Evolutionary conservation across 2,329 filamentous ascomycete species (phyloP).

Genomic region (Fusarium praegraminearum): DNA sequence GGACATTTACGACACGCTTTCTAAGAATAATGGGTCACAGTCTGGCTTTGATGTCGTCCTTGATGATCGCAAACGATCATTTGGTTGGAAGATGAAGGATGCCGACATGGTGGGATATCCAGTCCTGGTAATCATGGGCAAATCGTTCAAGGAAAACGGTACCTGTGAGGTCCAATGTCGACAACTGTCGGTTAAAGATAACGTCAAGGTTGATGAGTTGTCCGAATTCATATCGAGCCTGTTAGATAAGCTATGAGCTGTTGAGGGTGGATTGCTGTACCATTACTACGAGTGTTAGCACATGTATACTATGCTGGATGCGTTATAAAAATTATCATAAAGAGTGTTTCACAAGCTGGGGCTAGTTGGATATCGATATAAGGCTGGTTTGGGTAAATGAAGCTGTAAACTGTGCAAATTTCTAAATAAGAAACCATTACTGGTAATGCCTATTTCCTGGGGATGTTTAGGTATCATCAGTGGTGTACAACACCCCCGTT

Average conservation of each 20-base stretch:
- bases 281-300: background rate
- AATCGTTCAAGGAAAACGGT: constrained; percentile 69
- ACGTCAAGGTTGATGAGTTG: constrained; percentile 63
- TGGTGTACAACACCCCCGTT: constrained; percentile 44
- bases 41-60: constrained; percentile 72
- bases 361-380: background rate
- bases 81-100: constrained; percentile 90
- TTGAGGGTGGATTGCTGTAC: background rate
- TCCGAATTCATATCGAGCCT: constrained; percentile 59
- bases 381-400: background rate
- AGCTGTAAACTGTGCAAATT: background rate
- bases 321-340: background rate
- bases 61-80: constrained; percentile 76
- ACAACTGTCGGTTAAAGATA: constrained; percentile 70
- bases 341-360: background rate
- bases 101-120: constrained; percentile 92
- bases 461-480: background rate
- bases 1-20: constrained; percentile 73
- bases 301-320: constrained; percentile 17
- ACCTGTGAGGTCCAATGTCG: constrained; percentile 85
- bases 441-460: background rate
- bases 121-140: constrained; percentile 82
- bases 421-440: background rate
- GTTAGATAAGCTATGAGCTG: constrained; percentile 62
- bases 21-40: constrained; percentile 25